Evolutionary conservation across 257 asterid species (phyloP).

Genomic region (Nemophila menziesii): DNA sequence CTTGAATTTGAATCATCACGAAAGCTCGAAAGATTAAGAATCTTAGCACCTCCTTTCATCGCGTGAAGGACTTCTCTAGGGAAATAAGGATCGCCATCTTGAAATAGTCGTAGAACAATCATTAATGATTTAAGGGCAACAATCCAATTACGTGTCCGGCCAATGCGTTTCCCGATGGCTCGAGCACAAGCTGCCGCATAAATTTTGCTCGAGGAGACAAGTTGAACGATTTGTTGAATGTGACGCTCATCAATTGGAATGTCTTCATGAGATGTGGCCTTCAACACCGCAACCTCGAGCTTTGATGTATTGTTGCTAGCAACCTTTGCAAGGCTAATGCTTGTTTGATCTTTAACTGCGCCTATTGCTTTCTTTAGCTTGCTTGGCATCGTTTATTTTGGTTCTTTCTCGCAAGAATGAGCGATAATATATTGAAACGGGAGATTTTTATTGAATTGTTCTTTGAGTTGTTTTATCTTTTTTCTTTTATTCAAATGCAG

Average conservation of each 20-base stretch:
- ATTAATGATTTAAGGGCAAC: conserved; percentile 63
- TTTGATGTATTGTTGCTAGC: conserved; percentile 39
- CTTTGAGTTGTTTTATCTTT: too few relatives aligned
- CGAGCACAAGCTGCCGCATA: conserved; percentile 72
- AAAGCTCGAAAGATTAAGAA: conserved; percentile 57
- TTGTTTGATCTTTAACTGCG: conserved; percentile 81
- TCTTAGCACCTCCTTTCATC: conserved; percentile 76
- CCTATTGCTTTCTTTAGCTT: conserved; percentile 77
- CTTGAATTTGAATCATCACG: conserved; percentile 70
- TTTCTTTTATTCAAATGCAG: too few relatives aligned
- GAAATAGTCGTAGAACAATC: conserved; percentile 79
- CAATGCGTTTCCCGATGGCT: conserved; percentile 68
- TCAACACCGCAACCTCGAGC: conserved; percentile 68
- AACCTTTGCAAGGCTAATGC: conserved; percentile 84
- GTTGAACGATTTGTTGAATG: conserved; percentile 36
- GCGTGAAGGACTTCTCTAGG: conserved; percentile 84
- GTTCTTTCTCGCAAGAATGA: not conserved
- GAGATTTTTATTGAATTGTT: too few relatives aligned
- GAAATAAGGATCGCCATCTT: conserved; percentile 83
- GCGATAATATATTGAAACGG: too few relatives aligned
- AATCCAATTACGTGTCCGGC: conserved; percentile 78
- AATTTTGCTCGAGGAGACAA: conserved; percentile 52
- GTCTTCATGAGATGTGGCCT: conserved; percentile 73
- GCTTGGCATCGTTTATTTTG: conserved; percentile 47
- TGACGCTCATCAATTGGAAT: conserved; percentile 54